Base-by-base conservation (phyloP, 768 basidiomycete genomes). In the Pulveroboletus sp. region DNA sequence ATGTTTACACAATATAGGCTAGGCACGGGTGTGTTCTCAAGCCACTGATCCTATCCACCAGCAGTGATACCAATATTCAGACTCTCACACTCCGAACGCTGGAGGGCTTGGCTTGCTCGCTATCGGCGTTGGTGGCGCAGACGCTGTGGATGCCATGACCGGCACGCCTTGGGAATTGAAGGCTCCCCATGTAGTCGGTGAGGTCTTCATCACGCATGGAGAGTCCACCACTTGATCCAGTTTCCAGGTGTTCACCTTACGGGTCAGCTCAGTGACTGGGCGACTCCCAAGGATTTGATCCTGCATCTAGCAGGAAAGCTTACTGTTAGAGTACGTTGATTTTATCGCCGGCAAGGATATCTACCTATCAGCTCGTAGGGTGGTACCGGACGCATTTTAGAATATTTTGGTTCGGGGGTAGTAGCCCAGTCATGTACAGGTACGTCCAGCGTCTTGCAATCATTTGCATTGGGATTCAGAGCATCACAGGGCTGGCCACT, bases 61-160 rank as follows among this genome's bases (percentile, higher is more conserved):
- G 30, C 9, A 31, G 14, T 54, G 15, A 58, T 47, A 28, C 1
- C 51, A 43, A 26, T 47, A n/a, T 50, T 55, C 67, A 83, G 95
- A 98, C 69, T 94, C 91, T 21, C 96, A 99, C 69, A 98, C 96
- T 2, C 96, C 96, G 1, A 98, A 99, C 66, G 96, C 96, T 45
- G 93, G 95, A 48, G 96, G 96, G 27, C 80, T 99, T 44, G 95
- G 96, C 10, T 80, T 93, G 76, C 79, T 99, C 53, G 96, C 96
- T 5, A 96, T 98, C 47, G 96, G 96, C 45, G 95, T 99, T n/a
- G 96, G 96, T 53, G 96, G 96, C 48, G 96, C 95, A 31, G 96
- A 99, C 63, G 93, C 93, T 21, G 94, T 98, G 17, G 96, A 99
- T 68, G 95, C 93, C 8, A 87, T 99, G 83, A 97, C 94, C 3